Evolutionary conservation across 140 eudicot genomes (phyloP).

Genomic region (Bidens hawaiensis): DNA sequence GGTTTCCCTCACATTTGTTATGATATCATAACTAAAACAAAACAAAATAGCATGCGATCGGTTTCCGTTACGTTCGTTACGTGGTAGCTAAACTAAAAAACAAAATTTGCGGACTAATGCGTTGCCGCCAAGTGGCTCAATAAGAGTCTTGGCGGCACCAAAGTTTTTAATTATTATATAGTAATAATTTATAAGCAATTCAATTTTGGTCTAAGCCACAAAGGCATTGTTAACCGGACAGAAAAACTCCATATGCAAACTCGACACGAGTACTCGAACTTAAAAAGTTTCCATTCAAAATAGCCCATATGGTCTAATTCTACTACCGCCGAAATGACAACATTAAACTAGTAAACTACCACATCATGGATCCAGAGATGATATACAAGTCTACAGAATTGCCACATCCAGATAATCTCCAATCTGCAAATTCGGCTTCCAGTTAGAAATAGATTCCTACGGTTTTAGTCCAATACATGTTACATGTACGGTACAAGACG

Average conservation of each 20-base stretch:
- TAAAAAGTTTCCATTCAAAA: not conserved
- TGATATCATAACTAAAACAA: too few relatives aligned
- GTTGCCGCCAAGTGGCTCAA: too few relatives aligned
- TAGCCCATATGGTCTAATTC: not conserved
- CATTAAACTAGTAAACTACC: not conserved
- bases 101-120: too few relatives aligned
- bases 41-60: too few relatives aligned
- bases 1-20: too few relatives aligned
- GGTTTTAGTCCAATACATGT: not conserved
- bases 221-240: not conserved
- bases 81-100: too few relatives aligned
- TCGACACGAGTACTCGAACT: not conserved
- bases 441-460: constrained; percentile 13
- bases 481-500: not conserved
- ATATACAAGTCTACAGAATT: constrained; percentile 32
- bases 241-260: not conserved
- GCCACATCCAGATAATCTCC: constrained; percentile 97
- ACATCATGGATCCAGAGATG: not conserved
- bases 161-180: too few relatives aligned
- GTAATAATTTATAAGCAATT: too few relatives aligned
- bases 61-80: too few relatives aligned
- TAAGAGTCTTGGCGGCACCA: too few relatives aligned
- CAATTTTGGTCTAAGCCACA: too few relatives aligned
- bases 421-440: constrained; percentile 44
- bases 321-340: not conserved